Percentiles rank a stretch among this genome's conserved stretches.
phyloP scores from a whole-genome alignment of 1,284 basidiomycete genomes.

The Coniferiporia weirii region DNA sequence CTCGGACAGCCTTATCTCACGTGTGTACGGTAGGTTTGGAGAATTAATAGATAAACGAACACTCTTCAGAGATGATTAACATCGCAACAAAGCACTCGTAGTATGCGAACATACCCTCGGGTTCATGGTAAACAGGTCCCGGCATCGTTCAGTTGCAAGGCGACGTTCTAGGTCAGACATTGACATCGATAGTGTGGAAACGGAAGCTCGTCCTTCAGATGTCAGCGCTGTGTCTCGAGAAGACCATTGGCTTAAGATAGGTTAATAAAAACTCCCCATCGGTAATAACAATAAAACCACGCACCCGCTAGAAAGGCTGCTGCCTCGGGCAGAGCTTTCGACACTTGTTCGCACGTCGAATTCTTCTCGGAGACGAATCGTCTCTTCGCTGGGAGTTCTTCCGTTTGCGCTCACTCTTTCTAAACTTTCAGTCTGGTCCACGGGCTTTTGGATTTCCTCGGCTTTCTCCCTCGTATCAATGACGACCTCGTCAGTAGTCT shows the following conservation, averaged over 20 bases:
- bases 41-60: constrained; percentile 91
- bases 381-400: background rate
- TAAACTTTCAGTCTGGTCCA: background rate
- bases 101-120: constrained; percentile 62
- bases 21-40: constrained; percentile 73
- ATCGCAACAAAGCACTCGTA: constrained; percentile 19
- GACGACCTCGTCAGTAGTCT: constrained; percentile 48
- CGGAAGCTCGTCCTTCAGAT: constrained; percentile 47
- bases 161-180: constrained; percentile 77
- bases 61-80: constrained; percentile 43
- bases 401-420: background rate
- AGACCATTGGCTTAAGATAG: constrained; percentile 37
- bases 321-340: constrained; percentile 44
- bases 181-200: constrained; percentile 47
- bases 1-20: constrained; percentile 71
- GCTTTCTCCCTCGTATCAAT: constrained; percentile 37
- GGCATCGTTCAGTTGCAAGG: constrained; percentile 71
- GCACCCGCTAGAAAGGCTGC: constrained; percentile 52
- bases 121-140: constrained; percentile 96
- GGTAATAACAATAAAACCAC: constrained; percentile 22
- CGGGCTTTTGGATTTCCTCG: background rate
- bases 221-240: constrained; percentile 58
- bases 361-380: constrained; percentile 28
- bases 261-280: background rate
- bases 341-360: constrained; percentile 37